Conservation (phyloP, 2,329 filamentous ascomycete species). For the Rhexocercosporidium sp. region DNA sequence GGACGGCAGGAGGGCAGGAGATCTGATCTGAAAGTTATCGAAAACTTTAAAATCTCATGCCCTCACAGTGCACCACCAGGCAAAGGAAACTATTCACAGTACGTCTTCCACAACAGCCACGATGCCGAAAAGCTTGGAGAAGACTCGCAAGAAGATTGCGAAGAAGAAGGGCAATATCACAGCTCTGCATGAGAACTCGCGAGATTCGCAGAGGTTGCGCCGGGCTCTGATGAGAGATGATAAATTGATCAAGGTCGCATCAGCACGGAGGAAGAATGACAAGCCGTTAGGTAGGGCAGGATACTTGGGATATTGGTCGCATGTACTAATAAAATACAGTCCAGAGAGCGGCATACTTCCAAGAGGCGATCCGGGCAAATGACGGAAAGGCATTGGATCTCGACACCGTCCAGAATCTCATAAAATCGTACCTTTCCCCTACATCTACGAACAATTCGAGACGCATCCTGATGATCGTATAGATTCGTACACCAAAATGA, state of each 20-base stretch:
- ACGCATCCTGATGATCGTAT: conserved; percentile 34
- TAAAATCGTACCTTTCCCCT: conserved; percentile 61
- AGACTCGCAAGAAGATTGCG: conserved; percentile 85
- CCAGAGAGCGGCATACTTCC: conserved; percentile 73
- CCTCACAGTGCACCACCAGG: neutral
- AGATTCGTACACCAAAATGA: conserved; percentile 73
- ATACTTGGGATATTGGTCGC: conserved; percentile 9
- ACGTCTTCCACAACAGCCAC: conserved; percentile 35
- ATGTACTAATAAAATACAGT: conserved; percentile 52
- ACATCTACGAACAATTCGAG: conserved; percentile 39
- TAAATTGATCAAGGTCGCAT: conserved; percentile 74
- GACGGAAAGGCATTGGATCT: conserved; percentile 56
- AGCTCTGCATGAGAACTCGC: conserved; percentile 83
- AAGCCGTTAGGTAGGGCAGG: conserved; percentile 66
- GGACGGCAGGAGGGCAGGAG: neutral
- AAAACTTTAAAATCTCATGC: neutral
- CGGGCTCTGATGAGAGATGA: conserved; percentile 82
- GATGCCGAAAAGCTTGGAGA: conserved; percentile 80
- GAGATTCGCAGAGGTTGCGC: conserved; percentile 82
- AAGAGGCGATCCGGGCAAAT: conserved; percentile 64
- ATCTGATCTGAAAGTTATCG: neutral
- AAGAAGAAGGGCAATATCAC: conserved; percentile 83
- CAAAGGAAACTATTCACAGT: conserved; percentile 10
- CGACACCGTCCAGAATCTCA: conserved; percentile 63
- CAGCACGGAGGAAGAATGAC: conserved; percentile 75